Evolutionary conservation across 2,329 filamentous ascomycete species (phyloP).

Genomic region (Dactylellina drechsleri): DNA sequence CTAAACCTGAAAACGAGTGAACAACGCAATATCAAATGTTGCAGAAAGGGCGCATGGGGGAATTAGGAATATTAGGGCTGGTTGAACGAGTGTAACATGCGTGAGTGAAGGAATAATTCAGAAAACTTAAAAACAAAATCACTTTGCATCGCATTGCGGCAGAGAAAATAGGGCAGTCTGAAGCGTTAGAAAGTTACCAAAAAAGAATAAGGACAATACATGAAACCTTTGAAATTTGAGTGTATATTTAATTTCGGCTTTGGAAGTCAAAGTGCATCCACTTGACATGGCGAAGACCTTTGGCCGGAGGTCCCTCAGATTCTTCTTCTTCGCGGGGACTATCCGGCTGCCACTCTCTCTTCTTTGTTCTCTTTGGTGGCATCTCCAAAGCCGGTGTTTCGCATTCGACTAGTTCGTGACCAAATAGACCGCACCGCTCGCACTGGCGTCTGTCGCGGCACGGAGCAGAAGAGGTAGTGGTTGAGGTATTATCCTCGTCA

Average conservation of each 20-base stretch:
- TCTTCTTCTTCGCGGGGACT: conserved; percentile 37
- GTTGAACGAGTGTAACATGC: conserved; percentile 49
- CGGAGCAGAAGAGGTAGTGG: conserved; percentile 49
- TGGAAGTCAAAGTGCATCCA: conserved; percentile 52
- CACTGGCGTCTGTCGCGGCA: conserved; percentile 54
- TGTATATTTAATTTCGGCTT: conserved; percentile 24
- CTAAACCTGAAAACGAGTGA: conserved; percentile 13
- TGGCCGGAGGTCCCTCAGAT: conserved; percentile 44
- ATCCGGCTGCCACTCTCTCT: conserved; percentile 51
- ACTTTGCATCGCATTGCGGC: not conserved
- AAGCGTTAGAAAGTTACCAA: conserved; percentile 43
- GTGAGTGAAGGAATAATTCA: conserved; percentile 21
- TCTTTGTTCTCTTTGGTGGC: conserved; percentile 30
- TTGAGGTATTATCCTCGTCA: conserved; percentile 48
- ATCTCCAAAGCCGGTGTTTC: conserved; percentile 44
- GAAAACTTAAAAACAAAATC: conserved; percentile 9
- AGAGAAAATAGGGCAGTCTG: conserved; percentile 31
- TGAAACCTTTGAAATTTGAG: conserved; percentile 9
- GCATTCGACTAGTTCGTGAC: conserved; percentile 51
- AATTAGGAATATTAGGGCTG: conserved; percentile 25
- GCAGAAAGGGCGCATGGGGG: conserved; percentile 21
- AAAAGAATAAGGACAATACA: conserved; percentile 14
- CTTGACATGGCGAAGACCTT: conserved; percentile 53
- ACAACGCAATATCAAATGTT: conserved; percentile 35
- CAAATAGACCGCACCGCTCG: conserved; percentile 53